Evolutionary conservation across 208 protist species (phyloP).

Genomic region (Trypanosomatidae sp.): DNA sequence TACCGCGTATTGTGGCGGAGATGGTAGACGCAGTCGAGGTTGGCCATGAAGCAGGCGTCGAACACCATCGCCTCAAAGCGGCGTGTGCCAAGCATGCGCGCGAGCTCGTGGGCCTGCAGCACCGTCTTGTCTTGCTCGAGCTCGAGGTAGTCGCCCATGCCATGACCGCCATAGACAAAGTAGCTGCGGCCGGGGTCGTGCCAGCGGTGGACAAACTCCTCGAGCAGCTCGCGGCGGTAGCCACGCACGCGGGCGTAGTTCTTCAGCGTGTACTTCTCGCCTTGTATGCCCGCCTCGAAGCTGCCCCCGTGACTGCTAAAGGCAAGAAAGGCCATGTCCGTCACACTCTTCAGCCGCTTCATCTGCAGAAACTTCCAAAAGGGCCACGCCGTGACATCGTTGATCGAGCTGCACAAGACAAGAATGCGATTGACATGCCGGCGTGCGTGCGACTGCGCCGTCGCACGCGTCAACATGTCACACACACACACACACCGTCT

Average conservation of each 20-base stretch:
- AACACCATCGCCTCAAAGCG: slow-evolving; percentile 77
- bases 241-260: slow-evolving; percentile 53
- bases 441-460: slow-evolving; percentile 13
- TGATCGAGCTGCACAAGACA: slow-evolving; percentile 68
- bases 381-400: slow-evolving; percentile 75
- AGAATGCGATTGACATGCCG: slow-evolving; percentile 35
- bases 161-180: slow-evolving; percentile 80
- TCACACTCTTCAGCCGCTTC: slow-evolving; percentile 64
- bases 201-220: slow-evolving; percentile 39
- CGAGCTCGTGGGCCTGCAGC: slow-evolving; percentile 69
- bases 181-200: slow-evolving; percentile 61
- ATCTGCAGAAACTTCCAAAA: slow-evolving; percentile 86
- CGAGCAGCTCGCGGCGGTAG: slow-evolving; percentile 59
- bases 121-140: slow-evolving; percentile 36
- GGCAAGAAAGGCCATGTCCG: slow-evolving; percentile 64
- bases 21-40: slow-evolving; percentile 73
- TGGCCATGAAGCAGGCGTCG: slow-evolving; percentile 84
- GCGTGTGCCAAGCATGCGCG: slow-evolving; percentile 31
- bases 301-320: slow-evolving; percentile 80
- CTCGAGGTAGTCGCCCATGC: slow-evolving; percentile 83
- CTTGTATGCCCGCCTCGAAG: slow-evolving; percentile 74
- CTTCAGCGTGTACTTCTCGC: slow-evolving; percentile 43
- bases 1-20: slow-evolving; percentile 72
- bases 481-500: too few relatives aligned
- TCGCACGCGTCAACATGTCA: too few relatives aligned